A percentile compares a stretch with the other conserved stretches of the same genome.
These are phyloP conservation scores for Lodderomyces elongisporus DNA, from an alignment of 1,139 yeast genomes.

Conservation along the genomic window DNA sequence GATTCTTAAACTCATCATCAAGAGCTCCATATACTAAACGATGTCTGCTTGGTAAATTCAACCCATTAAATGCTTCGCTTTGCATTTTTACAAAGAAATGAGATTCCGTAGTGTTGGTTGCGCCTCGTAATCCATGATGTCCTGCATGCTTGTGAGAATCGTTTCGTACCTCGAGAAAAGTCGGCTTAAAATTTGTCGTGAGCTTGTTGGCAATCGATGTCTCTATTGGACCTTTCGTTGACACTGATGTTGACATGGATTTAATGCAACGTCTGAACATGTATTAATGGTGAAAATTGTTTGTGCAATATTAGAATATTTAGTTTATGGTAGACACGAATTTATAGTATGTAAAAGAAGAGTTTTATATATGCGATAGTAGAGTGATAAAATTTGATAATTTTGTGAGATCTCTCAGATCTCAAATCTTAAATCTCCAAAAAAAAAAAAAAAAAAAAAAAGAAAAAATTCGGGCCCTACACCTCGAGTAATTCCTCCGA, in stretches of 20 bases:
- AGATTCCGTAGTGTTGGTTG: slow-evolving; percentile 71
- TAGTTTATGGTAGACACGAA: too few species aligned
- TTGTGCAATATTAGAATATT: too few species aligned
- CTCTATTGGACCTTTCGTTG: slow-evolving; percentile 15
- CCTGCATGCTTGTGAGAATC: slow-evolving; percentile 89
- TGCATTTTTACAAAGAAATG: slow-evolving; percentile 75
- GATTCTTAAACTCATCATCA: slow-evolving; percentile 62
- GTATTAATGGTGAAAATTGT: too few species aligned
- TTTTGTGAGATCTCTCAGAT: too few species aligned
- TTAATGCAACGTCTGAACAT: slow-evolving; percentile 11
- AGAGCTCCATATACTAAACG: slow-evolving; percentile 65
- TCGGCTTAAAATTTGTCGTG: slow-evolving; percentile 42
- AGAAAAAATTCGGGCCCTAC: too few species aligned
- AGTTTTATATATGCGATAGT: too few species aligned
- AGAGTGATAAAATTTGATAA: too few species aligned
- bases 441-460: too few species aligned
- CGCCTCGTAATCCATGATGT: slow-evolving; percentile 78
- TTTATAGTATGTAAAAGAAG: too few species aligned
- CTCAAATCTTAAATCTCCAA: too few species aligned
- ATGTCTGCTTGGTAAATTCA: slow-evolving; percentile 71
- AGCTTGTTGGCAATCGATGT: slow-evolving; percentile 33
- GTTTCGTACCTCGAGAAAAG: slow-evolving; percentile 54
- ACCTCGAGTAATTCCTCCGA: too few species aligned
- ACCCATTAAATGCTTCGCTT: slow-evolving; percentile 64
- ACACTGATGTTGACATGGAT: slow-evolving; percentile 10